These are phyloP conservation scores for Alternaria infectoria DNA, from an alignment of 2,329 filamentous ascomycete species.

Conservation along the genomic window DNA sequence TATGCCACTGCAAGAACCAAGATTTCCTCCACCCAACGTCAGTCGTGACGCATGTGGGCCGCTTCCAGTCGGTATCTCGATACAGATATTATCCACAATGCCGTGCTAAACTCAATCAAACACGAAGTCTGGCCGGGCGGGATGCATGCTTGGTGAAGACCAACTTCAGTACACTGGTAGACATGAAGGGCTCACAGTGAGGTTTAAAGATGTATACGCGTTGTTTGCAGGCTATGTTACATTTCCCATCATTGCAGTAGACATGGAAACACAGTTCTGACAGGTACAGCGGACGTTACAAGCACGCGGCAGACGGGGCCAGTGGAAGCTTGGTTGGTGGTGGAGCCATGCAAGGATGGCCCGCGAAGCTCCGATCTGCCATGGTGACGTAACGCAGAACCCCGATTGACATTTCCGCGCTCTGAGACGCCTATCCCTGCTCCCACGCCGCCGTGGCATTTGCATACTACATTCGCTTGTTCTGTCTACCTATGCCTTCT, in stretches of 20 bases:
- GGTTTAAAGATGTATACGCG: no score
- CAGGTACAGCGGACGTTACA: background rate
- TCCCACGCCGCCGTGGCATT: background rate
- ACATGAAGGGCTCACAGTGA: background rate
- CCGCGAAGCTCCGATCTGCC: background rate
- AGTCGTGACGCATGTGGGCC: background rate
- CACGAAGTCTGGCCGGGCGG: background rate
- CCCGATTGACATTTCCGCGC: slow-evolving; percentile 24
- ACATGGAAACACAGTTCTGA: background rate
- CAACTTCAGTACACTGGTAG: background rate
- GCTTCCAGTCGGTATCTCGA: background rate
- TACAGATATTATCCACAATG: background rate
- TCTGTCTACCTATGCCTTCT: slow-evolving; percentile 1
- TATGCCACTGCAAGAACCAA: background rate
- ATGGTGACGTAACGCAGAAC: slow-evolving; percentile 24
- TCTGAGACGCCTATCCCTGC: slow-evolving; percentile 1
- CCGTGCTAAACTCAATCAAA: background rate
- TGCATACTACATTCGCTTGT: background rate
- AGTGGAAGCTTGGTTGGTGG: slow-evolving; percentile 21
- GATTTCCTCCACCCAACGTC: background rate
- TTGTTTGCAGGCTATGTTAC: background rate
- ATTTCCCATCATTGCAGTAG: no score
- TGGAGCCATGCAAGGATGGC: slow-evolving; percentile 9
- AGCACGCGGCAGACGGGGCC: background rate
- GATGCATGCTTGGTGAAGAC: background rate